phyloP scores from a whole-genome alignment of 148 eudicot species.

The Beta vulgaris region DNA sequence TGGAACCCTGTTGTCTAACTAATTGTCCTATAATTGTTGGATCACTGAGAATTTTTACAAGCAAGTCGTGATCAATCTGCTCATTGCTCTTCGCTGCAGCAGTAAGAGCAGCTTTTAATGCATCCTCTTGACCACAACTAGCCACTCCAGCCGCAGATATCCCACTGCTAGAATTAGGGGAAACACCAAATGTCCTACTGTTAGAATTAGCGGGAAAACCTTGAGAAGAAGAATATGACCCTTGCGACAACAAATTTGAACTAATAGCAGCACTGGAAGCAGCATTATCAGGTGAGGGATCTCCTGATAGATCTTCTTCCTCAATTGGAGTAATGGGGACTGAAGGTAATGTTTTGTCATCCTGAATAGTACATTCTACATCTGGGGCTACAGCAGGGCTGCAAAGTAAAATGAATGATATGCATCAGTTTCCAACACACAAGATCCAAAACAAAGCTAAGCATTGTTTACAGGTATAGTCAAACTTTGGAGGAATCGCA shows the following conservation, averaged over 20 bases:
- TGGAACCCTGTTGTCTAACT: conserved; percentile 34
- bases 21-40: conserved; percentile 53
- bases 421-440: neutral
- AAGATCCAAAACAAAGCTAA: neutral
- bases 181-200: too few relatives aligned
- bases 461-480: conserved; percentile 5
- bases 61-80: conserved; percentile 60
- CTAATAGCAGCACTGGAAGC: conserved; percentile 12
- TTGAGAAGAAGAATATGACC: conserved; percentile 21
- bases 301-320: conserved; percentile 62
- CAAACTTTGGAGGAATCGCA: conserved; percentile 73
- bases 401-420: conserved; percentile 20
- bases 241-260: conserved; percentile 23
- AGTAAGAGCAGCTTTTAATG: conserved; percentile 45
- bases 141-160: conserved; percentile 28
- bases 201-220: neutral
- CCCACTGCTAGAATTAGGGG: conserved; percentile 28
- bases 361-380: conserved; percentile 28
- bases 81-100: conserved; percentile 42
- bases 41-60: conserved; percentile 52
- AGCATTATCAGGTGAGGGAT: conserved; percentile 27
- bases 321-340: conserved; percentile 75
- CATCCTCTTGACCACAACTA: conserved; percentile 36
- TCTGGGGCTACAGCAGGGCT: conserved; percentile 50
- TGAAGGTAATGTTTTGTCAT: conserved; percentile 41